Evolutionary conservation across 2,329 filamentous ascomycete genomes (phyloP), one percentile per base, ranked within the genome.

Genomic region (Talaromyces verruculosus): DNA sequence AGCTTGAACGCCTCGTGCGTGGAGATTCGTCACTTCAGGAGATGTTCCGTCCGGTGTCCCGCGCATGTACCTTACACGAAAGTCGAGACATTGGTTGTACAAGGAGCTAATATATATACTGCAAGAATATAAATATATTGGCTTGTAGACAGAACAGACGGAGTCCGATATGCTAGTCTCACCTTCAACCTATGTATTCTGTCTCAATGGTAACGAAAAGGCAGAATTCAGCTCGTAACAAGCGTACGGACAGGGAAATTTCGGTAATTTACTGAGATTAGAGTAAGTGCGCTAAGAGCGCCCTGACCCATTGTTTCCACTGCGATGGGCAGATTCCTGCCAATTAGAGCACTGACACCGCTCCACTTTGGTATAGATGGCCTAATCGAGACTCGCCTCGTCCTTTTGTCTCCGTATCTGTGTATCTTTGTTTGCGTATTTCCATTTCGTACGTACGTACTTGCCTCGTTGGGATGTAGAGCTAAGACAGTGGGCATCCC

Each of bases 281-380:
- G 8, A 51, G 60, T 62, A 51, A 51, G 11, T 17, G 22, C 43
- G 59, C 59, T 61, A 51, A 57, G 30, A 35, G 43, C 43, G 43
- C 59, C 43, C 22, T 33, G 59, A 25, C 59, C 59, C 59, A 61
- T 51, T 30, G 43, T 25, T 37, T 39, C 59, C 59, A 61, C 13
- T 62, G 45, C 10, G 11, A 45, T 63, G 60, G 61, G 37, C 61
- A 41, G 4, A 3, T 11, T 11, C 1, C 17, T 55, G 47, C 61
- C 61, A 63, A 63, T 63, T 3, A 37, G n/a, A 1, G 8, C 10
- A 19, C 8, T 7, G 17, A 1, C 0, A 1, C 0, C 2, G 15
- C 28, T 22, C 47, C 61, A 17, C 61, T 55, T 8, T 62, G 19
- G 19, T 30, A 41, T 51, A 13, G 5, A 51, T 41, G 25, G 6